Conservation (phyloP, 1,139 yeast species). For the Scheffersomyces titani region DNA sequence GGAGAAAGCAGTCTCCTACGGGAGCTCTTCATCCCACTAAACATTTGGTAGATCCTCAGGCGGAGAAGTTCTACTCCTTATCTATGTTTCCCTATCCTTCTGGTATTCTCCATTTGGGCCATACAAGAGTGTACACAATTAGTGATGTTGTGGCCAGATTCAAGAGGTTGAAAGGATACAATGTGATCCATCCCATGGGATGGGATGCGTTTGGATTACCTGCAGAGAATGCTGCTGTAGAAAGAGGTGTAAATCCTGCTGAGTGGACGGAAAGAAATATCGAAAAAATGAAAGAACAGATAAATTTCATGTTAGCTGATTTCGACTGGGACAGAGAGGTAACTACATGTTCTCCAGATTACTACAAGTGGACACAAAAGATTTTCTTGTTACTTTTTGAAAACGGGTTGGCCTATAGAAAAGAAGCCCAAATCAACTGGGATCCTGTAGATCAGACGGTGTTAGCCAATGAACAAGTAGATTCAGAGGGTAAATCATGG, state of each 20-base stretch:
- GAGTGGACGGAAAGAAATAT: constrained; percentile 83
- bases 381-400: constrained; percentile 72
- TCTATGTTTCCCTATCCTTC: constrained; percentile 98
- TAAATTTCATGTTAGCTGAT: constrained; percentile 75
- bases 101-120: constrained; percentile 91
- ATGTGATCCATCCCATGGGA: constrained; percentile 95
- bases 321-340: constrained; percentile 94
- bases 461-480: constrained; percentile 95
- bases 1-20: constrained; percentile 45
- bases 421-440: constrained; percentile 92
- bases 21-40: constrained; percentile 49
- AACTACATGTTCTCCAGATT: constrained; percentile 84
- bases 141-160: constrained; percentile 83
- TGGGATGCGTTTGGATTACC: constrained; percentile 99
- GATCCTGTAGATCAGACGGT: constrained; percentile 96
- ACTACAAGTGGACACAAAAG: constrained; percentile 91
- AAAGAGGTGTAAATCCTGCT: constrained; percentile 74
- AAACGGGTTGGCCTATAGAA: constrained; percentile 80
- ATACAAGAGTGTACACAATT: constrained; percentile 86
- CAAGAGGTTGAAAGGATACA: constrained; percentile 70
- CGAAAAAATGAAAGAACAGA: constrained; percentile 78
- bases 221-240: constrained; percentile 97
- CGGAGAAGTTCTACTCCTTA: constrained; percentile 60
- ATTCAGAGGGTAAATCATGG: constrained; percentile 88
- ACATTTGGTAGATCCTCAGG: constrained; percentile 18